Base-by-base conservation (phyloP, 164 flowering plant genomes). In the Umbilicus rupestris region DNA sequence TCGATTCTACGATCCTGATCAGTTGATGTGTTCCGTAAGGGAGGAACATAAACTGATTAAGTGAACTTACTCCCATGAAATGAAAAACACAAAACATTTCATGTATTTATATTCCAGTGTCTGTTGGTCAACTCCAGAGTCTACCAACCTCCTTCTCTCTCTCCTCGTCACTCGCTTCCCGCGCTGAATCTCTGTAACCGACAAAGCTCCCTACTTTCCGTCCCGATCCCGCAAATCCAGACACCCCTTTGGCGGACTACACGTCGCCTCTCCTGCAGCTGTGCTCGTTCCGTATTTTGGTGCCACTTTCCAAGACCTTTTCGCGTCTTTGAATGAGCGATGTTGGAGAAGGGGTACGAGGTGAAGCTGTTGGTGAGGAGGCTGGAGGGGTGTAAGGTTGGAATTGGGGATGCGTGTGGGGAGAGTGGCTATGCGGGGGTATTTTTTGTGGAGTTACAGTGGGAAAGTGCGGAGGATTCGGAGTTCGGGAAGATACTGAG, bases 361-460 rank as follows among this genome's bases (percentile, higher is more conserved):
- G 97, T 92, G 66, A 88, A 73, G 73, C 72, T 95, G 15, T 76
- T 78, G 7, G 75, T 95, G 17, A 16, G 75, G 66, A 76, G 82
- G 71, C 57, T 90, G 30, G 83, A 86, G 66, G 86, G 88, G 29
- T 73, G 7, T 39, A 81, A 80, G 68, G 78, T 75, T 68, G 74
- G 67, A 64, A 63, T 79, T 47, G 68, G 74, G 70, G 39, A 63
- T 45, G 39, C 76, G 39, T 7, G 44, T 14, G 9, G 16, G 37
- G 37, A 35, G 4, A 35, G 0, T 35, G 6, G 4, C 33, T 5
- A 55, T 11, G 31, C 1, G 19, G 60, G 33, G 39, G 75, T 69
- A 62, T 60, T 85, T 66, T 70, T 75, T 75, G 97, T 88, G 71
- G 97, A 95, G 85, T 77, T 95, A 68, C 75, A 80, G 63, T 92